Evolutionary conservation across 164 flowering plant species (phyloP).

Genomic region (Houttuynia cordata): DNA sequence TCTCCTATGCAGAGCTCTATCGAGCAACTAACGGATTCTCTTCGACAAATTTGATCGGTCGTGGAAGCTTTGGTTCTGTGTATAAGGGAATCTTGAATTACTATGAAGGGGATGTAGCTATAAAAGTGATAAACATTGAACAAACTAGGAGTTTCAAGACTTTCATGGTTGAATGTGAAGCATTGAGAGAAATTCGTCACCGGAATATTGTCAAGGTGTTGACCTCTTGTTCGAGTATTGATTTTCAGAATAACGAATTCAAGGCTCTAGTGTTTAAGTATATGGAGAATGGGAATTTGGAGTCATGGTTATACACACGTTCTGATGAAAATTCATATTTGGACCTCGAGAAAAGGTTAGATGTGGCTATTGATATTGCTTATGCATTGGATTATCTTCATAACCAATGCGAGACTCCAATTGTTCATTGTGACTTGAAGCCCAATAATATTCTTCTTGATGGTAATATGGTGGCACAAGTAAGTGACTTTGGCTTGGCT

Average conservation of each 20-base stretch:
- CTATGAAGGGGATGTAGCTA: neutral
- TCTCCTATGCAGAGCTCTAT: constrained; percentile 1
- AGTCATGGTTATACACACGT: neutral
- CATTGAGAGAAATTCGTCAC: constrained; percentile 19
- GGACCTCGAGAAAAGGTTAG: neutral
- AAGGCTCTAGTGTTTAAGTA: constrained; percentile 10
- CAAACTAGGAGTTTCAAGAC: constrained; percentile 17
- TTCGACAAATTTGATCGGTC: constrained; percentile 1
- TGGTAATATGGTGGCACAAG: constrained; percentile 13
- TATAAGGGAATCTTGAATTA: constrained; percentile 1
- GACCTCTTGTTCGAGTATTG: constrained; percentile 19
- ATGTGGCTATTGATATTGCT: constrained; percentile 3
- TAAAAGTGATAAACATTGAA: constrained; percentile 15
- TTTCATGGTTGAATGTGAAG: constrained; percentile 23
- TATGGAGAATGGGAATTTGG: constrained; percentile 9
- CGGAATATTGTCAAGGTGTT: constrained; percentile 25
- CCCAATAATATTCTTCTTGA: constrained; percentile 14
- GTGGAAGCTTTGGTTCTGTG: constrained; percentile 3
- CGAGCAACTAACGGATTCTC: constrained; percentile 4
- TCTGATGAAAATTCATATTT: neutral
- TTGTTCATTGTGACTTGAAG: constrained; percentile 15
- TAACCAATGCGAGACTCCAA: constrained; percentile 6
- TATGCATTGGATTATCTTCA: constrained; percentile 6
- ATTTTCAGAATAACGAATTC: constrained; percentile 19
- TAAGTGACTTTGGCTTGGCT: constrained; percentile 28